These are phyloP conservation scores for Alternaria novae-zelandiae DNA, from an alignment of 2,329 filamentous ascomycete genomes.

Conservation along the genomic window DNA sequence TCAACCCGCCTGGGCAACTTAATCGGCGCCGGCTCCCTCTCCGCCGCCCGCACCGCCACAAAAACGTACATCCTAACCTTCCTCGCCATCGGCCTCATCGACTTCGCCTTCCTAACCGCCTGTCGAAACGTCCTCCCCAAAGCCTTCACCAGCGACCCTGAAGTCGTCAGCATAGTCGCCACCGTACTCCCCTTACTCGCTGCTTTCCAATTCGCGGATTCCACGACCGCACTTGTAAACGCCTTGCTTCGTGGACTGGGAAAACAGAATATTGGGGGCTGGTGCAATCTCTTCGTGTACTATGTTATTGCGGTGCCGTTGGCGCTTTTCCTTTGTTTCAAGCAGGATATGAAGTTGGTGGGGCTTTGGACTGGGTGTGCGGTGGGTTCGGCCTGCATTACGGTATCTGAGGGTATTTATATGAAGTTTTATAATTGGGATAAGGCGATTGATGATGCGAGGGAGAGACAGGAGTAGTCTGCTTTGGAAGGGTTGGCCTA, in stretches of 20 bases:
- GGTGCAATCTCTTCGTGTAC: slow-evolving; percentile 47
- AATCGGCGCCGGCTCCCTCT: slow-evolving; percentile 46
- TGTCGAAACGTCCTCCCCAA: slow-evolving; percentile 41
- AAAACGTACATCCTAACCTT: slow-evolving; percentile 43
- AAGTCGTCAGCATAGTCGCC: slow-evolving; percentile 43
- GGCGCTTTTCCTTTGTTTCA: slow-evolving; percentile 46
- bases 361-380: slow-evolving; percentile 49
- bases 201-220: slow-evolving; percentile 49
- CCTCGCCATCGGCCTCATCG: slow-evolving; percentile 42
- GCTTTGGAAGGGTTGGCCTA: not conserved
- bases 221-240: slow-evolving; percentile 46
- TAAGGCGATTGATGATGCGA: slow-evolving; percentile 40
- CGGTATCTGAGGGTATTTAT: slow-evolving; percentile 41
- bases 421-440: slow-evolving; percentile 41
- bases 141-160: slow-evolving; percentile 45
- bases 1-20: slow-evolving; percentile 50
- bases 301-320: slow-evolving; percentile 49
- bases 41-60: slow-evolving; percentile 43
- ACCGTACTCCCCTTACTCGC: slow-evolving; percentile 46
- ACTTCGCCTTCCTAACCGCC: slow-evolving; percentile 40
- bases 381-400: slow-evolving; percentile 43
- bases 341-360: slow-evolving; percentile 41
- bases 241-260: slow-evolving; percentile 47
- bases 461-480: slow-evolving; percentile 31
- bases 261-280: slow-evolving; percentile 49